Evolutionary conservation across 2,329 filamentous ascomycete species (phyloP).

Genomic region (Basipetospora chlamydospora): DNA sequence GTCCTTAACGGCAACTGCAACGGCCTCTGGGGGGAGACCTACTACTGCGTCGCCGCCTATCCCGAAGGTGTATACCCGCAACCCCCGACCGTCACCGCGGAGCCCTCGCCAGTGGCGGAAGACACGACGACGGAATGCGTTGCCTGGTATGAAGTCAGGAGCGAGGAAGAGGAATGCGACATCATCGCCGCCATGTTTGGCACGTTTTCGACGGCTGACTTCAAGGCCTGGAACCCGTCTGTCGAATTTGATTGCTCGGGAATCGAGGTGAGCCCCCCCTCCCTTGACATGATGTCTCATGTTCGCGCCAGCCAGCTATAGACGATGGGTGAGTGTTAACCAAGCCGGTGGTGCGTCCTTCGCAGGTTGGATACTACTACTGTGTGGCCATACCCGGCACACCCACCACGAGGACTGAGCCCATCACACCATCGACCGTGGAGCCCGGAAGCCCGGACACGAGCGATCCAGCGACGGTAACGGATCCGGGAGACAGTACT

Average conservation of each 20-base stretch:
- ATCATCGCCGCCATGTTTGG: background rate
- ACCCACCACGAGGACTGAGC: background rate
- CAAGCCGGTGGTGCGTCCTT: background rate
- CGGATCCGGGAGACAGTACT: background rate
- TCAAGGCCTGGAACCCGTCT: background rate
- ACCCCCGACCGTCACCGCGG: conserved; percentile 8
- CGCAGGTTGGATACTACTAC: background rate
- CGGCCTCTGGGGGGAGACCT: conserved; percentile 11
- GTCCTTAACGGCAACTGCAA: conserved; percentile 11
- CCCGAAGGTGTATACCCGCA: conserved; percentile 6
- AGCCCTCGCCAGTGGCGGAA: conserved; percentile 1
- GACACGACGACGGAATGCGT: conserved; percentile 7
- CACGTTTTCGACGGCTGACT: background rate
- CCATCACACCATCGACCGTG: background rate
- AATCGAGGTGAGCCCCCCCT: background rate
- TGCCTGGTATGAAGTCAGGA: conserved; percentile 10
- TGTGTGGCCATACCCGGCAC: background rate
- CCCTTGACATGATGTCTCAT: background rate
- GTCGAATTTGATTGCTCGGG: background rate
- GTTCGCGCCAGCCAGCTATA: too few relatives aligned
- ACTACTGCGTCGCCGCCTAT: conserved; percentile 11
- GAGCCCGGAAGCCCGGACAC: background rate
- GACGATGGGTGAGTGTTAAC: too few relatives aligned
- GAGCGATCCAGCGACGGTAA: background rate
- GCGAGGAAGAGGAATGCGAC: conserved; percentile 5